Base-by-base conservation (phyloP, 257 asterid genomes). In the Verbascum thapsus region DNA sequence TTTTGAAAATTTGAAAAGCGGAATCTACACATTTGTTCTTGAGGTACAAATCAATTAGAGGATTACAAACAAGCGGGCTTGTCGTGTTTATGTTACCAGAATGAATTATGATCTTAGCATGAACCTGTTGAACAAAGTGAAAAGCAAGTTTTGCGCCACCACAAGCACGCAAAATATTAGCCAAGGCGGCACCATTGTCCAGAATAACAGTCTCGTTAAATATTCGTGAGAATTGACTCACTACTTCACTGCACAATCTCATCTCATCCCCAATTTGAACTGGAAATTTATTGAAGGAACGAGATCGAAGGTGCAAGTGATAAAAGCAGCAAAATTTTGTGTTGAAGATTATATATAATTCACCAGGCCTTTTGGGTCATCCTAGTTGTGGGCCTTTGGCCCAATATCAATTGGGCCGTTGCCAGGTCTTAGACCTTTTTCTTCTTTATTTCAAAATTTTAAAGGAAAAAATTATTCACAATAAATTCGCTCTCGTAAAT, bases 31-130 rank as follows among this genome's bases (percentile, higher is more conserved):
- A 70, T 26, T 80, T 87, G 64, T 76, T 87, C 79, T 74, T 90
- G 16, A 88, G 80, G 77, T 90, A 87, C 64, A 87, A 77, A 71
- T 85, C 85, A 55, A 90, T 79, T 66, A 90, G 73, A 50, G 80
- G 86, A 69, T 90, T 90, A 66, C 95, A 81, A 47, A 83, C 66
- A 35, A 72, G 62, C 6, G 53, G 76, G 63, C 66, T 71, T 50
- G 74, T 65, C 45, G 66, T 67, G 59, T 81, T 77, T 45, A 66
- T 67, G 59, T 81, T 77, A 66, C 97, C 95, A 43, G 48, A 64
- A 40, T 40, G 80, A 38, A 85, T 56, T n/a, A n/a, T n/a, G 53
- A 78, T 49, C 86, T 83, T 81, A 72, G 88, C 91, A 78, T 90
- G 97, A 61, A 90, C 66, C 72, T 78, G 88, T 61, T 70, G 71